phyloP scores from a whole-genome alignment of 495 filamentous ascomycete species.

The Penicillium verhagenii region DNA sequence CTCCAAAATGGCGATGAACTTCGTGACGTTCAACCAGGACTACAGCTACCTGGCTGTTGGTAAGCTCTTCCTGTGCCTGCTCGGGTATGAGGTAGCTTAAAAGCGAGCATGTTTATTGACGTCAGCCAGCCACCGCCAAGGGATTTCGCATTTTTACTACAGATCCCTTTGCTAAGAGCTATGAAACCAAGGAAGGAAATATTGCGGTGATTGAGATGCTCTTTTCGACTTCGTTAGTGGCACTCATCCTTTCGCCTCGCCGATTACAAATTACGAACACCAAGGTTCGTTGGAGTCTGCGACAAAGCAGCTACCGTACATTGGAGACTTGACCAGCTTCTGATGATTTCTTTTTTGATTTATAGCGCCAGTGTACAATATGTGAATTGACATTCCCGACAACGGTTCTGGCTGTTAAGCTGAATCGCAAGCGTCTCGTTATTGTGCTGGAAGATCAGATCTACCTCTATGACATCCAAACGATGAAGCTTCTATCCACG shows the following conservation, averaged over 20 bases:
- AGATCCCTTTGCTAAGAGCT: constrained; percentile 91
- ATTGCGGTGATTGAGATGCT: constrained; percentile 97
- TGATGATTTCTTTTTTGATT: not conserved
- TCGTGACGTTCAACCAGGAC: constrained; percentile 98
- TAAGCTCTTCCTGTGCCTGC: constrained; percentile 36
- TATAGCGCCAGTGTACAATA: constrained; percentile 86
- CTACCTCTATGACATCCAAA: constrained; percentile 96
- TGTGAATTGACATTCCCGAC: constrained; percentile 98
- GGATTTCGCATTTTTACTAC: constrained; percentile 96
- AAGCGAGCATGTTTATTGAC: constrained; percentile 25
- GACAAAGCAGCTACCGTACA: constrained; percentile 5
- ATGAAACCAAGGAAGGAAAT: constrained; percentile 88
- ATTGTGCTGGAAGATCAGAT: constrained; percentile 94
- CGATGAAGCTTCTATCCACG: constrained; percentile 89
- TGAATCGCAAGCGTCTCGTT: constrained; percentile 91
- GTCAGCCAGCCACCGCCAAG: constrained; percentile 68
- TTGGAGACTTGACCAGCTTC: not conserved
- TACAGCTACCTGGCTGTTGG: constrained; percentile 94
- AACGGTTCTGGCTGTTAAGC: constrained; percentile 83
- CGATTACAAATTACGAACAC: constrained; percentile 95
- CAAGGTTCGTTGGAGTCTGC: constrained; percentile 61
- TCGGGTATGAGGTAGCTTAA: not conserved
- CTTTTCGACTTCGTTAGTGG: constrained; percentile 97
- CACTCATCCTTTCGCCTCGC: constrained; percentile 83
- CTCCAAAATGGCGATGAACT: constrained; percentile 76